Evolutionary conservation across 257 asterid species (phyloP).

Genomic region (Penstemon davidsonii): DNA sequence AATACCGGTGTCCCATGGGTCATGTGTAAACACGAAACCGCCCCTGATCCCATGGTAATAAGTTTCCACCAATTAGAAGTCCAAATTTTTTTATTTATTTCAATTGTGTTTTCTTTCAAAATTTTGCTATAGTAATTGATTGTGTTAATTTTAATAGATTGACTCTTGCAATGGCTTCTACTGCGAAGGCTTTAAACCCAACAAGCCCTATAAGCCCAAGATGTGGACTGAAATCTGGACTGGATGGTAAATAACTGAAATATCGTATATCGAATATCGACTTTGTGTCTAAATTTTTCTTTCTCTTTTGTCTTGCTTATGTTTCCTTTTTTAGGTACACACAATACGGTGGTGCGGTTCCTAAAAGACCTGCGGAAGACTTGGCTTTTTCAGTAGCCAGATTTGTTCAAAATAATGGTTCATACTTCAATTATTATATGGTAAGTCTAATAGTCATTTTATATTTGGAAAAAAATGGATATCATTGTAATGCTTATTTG

Average conservation of each 20-base stretch:
- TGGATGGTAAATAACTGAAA: constrained; percentile 62
- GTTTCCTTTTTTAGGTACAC: constrained; percentile 50
- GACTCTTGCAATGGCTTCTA: constrained; percentile 93
- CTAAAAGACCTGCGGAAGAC: constrained; percentile 84
- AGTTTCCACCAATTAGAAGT: not conserved
- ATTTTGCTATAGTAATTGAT: too few species aligned
- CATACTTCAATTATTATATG: constrained; percentile 93
- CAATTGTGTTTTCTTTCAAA: too few species aligned
- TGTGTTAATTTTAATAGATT: constrained; percentile 45
- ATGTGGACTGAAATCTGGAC: constrained; percentile 97
- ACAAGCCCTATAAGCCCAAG: constrained; percentile 77
- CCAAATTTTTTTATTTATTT: too few species aligned
- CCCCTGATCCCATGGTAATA: constrained; percentile 84
- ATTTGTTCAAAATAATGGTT: constrained; percentile 84
- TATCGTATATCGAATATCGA: not conserved
- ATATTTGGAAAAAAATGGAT: not conserved
- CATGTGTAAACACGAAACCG: constrained; percentile 97
- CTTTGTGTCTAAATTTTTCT: not conserved
- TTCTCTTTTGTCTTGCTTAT: not conserved
- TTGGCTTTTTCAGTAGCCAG: constrained; percentile 87
- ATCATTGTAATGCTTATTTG: not conserved
- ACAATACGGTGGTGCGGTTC: constrained; percentile 71
- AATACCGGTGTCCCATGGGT: constrained; percentile 96
- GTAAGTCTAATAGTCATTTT: constrained; percentile 35
- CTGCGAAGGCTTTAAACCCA: constrained; percentile 75